These are phyloP conservation scores for Neurospora tetraspora DNA, from an alignment of 495 filamentous ascomycete species.

Conservation along the genomic window DNA sequence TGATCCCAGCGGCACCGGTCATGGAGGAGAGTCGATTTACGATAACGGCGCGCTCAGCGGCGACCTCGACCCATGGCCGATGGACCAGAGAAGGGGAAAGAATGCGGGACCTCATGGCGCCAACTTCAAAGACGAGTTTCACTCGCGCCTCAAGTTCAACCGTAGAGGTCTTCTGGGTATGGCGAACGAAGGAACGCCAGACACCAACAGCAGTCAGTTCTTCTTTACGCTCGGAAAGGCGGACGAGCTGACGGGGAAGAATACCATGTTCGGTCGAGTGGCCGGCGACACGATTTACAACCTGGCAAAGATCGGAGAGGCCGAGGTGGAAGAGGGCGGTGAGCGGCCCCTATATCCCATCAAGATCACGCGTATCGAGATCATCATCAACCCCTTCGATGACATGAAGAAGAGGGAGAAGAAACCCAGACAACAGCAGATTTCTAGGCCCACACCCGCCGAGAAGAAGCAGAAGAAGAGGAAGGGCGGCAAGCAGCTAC, in stretches of 20 bases:
- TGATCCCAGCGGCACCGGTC: conserved; percentile 72
- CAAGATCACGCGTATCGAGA: conserved; percentile 67
- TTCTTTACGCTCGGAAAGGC: conserved; percentile 83
- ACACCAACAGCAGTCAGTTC: conserved; percentile 90
- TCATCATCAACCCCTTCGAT: conserved; percentile 82
- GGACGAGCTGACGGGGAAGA: conserved; percentile 75
- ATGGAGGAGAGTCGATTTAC: conserved; percentile 86
- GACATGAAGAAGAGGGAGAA: conserved; percentile 69
- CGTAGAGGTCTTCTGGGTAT: conserved; percentile 84
- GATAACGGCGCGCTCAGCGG: conserved; percentile 69
- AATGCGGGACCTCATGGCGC: conserved; percentile 44
- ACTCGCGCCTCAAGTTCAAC: conserved; percentile 86
- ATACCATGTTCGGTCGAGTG: conserved; percentile 88
- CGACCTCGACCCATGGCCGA: conserved; percentile 48
- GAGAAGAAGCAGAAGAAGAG: conserved; percentile 69
- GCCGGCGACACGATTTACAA: conserved; percentile 95
- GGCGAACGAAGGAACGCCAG: conserved; percentile 67
- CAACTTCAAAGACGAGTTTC: conserved; percentile 80
- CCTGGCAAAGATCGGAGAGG: conserved; percentile 81
- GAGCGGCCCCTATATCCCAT: conserved; percentile 83
- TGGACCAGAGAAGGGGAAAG: conserved; percentile 48
- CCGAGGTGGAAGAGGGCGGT: conserved; percentile 66
- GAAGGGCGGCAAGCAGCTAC: conserved; percentile 65
- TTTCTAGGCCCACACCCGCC: conserved; percentile 19
- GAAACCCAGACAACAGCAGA: conserved; percentile 29